These are phyloP conservation scores for Cladosporium cucumerinum DNA, from an alignment of 2,329 filamentous ascomycete genomes.

Conservation along the genomic window DNA sequence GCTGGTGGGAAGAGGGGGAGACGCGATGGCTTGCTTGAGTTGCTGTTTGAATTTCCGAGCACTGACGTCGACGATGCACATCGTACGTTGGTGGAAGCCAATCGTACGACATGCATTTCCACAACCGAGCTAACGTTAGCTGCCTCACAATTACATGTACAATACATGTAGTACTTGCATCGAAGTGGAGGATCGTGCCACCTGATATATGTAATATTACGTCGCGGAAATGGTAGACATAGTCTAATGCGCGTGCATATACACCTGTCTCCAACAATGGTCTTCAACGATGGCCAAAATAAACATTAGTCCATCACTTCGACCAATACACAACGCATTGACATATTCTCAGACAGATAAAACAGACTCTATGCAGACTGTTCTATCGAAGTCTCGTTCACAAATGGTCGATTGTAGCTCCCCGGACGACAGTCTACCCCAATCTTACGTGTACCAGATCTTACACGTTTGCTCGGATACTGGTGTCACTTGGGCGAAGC, in stretches of 20 bases:
- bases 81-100: slow-evolving; percentile 3
- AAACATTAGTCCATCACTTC: too few species aligned
- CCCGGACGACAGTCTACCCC: too few species aligned
- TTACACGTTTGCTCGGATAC: too few species aligned
- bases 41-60: slow-evolving; percentile 1
- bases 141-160: neutral
- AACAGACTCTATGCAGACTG: too few species aligned
- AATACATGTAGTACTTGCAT: neutral
- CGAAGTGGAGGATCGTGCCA: neutral
- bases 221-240: neutral
- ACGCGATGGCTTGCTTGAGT: slow-evolving; percentile 7
- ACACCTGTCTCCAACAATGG: neutral
- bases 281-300: too few species aligned
- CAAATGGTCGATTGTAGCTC: too few species aligned
- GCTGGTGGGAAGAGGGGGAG: neutral
- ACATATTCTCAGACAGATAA: too few species aligned
- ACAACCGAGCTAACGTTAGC: neutral
- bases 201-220: neutral
- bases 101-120: slow-evolving; percentile 2
- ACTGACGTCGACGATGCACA: neutral
- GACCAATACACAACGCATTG: too few species aligned
- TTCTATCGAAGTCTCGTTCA: too few species aligned
- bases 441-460: too few species aligned
- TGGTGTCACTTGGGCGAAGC: too few species aligned
- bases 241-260: neutral